These are phyloP conservation scores for Euphorbia celastroides DNA, from an alignment of 441 rosid genomes.

Conservation along the genomic window DNA sequence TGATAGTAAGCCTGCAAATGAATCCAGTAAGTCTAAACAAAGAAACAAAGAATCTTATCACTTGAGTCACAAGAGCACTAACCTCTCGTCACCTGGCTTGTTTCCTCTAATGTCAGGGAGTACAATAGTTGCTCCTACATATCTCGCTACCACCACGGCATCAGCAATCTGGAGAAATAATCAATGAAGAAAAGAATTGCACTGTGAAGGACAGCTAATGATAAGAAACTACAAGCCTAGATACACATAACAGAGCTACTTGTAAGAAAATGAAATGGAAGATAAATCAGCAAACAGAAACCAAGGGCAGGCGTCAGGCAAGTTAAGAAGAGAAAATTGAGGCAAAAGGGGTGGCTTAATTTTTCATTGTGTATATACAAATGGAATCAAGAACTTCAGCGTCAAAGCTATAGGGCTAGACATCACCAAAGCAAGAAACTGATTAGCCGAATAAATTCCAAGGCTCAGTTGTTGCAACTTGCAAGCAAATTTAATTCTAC, in stretches of 20 bases:
- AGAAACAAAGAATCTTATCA: background rate
- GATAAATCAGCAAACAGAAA: too few relatives aligned
- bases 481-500: too few relatives aligned
- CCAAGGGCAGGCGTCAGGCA: too few relatives aligned
- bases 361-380: background rate
- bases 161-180: slow-evolving; percentile 62
- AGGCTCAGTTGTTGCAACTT: too few relatives aligned
- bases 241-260: too few relatives aligned
- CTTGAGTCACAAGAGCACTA: slow-evolving; percentile 16
- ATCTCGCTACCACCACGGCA: slow-evolving; percentile 78
- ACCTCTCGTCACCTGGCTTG: slow-evolving; percentile 88
- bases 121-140: slow-evolving; percentile 72
- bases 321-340: background rate
- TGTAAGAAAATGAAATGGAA: too few relatives aligned
- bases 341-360: background rate
- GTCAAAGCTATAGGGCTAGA: background rate
- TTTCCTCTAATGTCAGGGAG: slow-evolving; percentile 95
- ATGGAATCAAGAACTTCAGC: background rate
- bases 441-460: background rate
- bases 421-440: background rate
- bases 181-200: slow-evolving; percentile 10
- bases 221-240: background rate
- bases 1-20: background rate
- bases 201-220: background rate
- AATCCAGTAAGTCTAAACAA: background rate